A percentile compares a stretch with the other conserved stretches of the same genome.
Evolutionary conservation across 352 stramenopile genomes (phyloP).

Genomic region (Thraustotheca clavata): DNA sequence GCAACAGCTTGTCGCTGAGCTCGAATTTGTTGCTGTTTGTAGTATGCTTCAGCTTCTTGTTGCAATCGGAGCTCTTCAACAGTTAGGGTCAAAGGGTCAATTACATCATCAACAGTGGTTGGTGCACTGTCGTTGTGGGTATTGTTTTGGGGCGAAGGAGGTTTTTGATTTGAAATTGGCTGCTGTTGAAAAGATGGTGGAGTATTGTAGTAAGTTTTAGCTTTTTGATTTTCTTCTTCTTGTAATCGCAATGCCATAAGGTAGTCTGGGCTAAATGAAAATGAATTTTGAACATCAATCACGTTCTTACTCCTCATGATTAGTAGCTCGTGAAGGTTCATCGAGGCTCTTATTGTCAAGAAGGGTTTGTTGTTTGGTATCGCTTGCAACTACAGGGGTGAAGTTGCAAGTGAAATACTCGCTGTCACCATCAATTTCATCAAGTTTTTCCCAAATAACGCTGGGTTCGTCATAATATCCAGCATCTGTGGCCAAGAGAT

Average conservation of each 20-base stretch:
- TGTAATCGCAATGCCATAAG: slow-evolving; percentile 61
- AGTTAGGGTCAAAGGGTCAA: slow-evolving; percentile 35
- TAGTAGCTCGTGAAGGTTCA: slow-evolving; percentile 24
- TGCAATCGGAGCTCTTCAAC: slow-evolving; percentile 55
- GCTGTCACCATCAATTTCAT: slow-evolving; percentile 81
- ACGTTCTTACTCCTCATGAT: slow-evolving; percentile 17
- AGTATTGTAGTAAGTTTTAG: not conserved
- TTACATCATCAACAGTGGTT: slow-evolving; percentile 30
- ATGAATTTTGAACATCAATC: not conserved
- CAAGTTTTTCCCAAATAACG: slow-evolving; percentile 94
- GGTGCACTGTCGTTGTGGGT: not conserved
- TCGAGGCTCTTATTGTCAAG: slow-evolving; percentile 46
- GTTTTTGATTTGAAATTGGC: not conserved
- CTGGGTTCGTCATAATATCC: slow-evolving; percentile 91
- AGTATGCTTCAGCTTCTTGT: slow-evolving; percentile 54
- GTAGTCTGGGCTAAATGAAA: slow-evolving; percentile 36
- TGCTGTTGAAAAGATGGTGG: slow-evolving; percentile 20
- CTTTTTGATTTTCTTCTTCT: slow-evolving; percentile 48
- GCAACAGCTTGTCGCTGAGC: not conserved
- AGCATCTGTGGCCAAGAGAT: slow-evolving; percentile 95
- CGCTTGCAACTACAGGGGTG: slow-evolving; percentile 43
- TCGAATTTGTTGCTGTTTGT: slow-evolving; percentile 50
- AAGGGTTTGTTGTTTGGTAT: slow-evolving; percentile 66
- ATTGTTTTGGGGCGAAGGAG: not conserved
- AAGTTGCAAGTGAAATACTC: slow-evolving; percentile 72